These are phyloP conservation scores for Chlorella ohadii DNA, from an alignment of 139 green algal genomes.

Conservation along the genomic window DNA sequence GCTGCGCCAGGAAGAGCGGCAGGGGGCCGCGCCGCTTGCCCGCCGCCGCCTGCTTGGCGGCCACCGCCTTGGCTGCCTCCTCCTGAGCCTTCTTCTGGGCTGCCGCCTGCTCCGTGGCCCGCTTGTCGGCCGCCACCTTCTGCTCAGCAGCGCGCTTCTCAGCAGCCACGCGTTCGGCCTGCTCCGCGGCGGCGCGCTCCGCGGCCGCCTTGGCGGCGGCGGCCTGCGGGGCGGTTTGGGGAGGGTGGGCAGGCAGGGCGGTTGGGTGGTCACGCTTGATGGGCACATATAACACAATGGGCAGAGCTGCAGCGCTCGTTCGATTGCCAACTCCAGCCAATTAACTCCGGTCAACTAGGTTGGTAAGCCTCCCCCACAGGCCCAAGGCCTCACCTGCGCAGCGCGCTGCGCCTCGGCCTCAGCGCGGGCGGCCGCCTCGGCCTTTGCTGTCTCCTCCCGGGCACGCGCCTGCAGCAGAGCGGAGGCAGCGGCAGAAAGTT, in stretches of 20 bases:
- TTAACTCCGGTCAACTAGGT: too few species aligned
- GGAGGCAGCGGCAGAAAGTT: too few species aligned
- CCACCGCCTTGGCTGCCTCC: conserved; percentile 4
- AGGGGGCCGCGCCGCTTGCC: conserved; percentile 22
- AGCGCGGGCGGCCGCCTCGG: background rate
- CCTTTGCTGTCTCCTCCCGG: background rate
- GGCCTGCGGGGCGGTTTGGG: too few species aligned
- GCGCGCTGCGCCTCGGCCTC: background rate
- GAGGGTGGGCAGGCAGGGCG: background rate
- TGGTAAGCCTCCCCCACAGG: too few species aligned
- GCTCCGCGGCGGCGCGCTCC: background rate
- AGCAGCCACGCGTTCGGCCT: background rate
- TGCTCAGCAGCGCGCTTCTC: background rate
- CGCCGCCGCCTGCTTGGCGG: background rate
- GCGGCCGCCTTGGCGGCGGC: background rate
- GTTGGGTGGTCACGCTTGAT: too few species aligned
- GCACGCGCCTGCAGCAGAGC: background rate
- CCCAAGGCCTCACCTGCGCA: background rate
- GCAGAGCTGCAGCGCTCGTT: too few species aligned
- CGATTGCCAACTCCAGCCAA: too few species aligned
- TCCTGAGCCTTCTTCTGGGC: background rate
- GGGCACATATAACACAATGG: too few species aligned
- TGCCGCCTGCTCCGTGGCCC: background rate
- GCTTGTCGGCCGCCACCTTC: background rate
- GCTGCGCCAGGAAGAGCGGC: conserved; percentile 31